Conservation (phyloP, 768 basidiomycete genomes). For the Punctularia strigosozonata region DNA sequence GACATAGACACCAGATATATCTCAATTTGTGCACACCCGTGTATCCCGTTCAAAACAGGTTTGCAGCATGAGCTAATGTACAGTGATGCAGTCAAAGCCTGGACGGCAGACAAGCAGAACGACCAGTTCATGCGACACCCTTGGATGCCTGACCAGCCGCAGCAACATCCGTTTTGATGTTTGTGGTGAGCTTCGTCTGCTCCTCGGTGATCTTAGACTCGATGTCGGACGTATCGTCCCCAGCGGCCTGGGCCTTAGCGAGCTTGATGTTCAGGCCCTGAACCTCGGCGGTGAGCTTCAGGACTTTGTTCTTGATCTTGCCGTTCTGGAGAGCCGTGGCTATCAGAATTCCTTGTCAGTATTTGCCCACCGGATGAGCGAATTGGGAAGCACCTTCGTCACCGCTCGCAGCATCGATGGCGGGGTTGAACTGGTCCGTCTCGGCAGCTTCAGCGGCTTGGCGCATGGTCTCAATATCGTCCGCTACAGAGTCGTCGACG, state of each 20-base stretch:
- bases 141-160: constrained; percentile 20
- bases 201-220: constrained; percentile 17
- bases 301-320: constrained; percentile 34
- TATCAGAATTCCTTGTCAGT: not conserved
- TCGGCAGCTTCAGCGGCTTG: constrained; percentile 26
- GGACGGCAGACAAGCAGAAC: not conserved
- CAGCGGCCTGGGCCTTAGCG: constrained; percentile 22
- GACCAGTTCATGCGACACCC: constrained; percentile 14
- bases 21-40: no score
- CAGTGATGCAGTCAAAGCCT: constrained; percentile 14
- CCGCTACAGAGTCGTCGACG: constrained; percentile 15
- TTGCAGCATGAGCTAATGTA: no score
- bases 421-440: constrained; percentile 24
- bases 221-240: constrained; percentile 16
- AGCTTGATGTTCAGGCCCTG: constrained; percentile 25
- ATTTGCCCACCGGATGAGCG: not conserved
- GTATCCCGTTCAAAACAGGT: no score
- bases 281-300: constrained; percentile 27
- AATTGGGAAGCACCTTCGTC: constrained; percentile 9
- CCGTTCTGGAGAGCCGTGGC: constrained; percentile 23
- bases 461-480: constrained; percentile 21
- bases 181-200: constrained; percentile 23
- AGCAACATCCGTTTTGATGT: constrained; percentile 22
- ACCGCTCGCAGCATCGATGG: constrained; percentile 22
- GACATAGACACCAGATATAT: no score